Evolutionary conservation across 1,284 basidiomycete species (phyloP).

Genomic region (Lignosus rhinocerotis): DNA sequence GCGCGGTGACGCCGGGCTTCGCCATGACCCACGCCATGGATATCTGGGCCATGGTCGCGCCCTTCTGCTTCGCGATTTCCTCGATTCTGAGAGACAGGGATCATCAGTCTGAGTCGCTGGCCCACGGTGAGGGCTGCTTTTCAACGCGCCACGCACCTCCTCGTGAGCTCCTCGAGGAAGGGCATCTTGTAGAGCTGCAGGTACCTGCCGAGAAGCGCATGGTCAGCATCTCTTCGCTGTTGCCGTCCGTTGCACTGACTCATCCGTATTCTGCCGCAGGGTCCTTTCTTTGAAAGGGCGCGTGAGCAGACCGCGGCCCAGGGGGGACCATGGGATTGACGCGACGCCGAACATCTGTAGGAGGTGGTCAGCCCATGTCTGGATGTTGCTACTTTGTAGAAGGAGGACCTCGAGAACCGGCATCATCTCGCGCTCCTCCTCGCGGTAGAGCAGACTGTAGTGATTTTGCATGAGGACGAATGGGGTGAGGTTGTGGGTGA

Average conservation of each 20-base stretch:
- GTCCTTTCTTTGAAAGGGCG: constrained; percentile 34
- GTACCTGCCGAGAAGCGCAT: constrained; percentile 1
- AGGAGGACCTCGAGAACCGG: constrained; percentile 36
- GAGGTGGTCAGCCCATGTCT: background rate
- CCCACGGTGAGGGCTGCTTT: too few relatives aligned
- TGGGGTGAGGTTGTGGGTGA: constrained; percentile 43
- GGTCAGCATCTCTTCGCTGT: constrained; percentile 47
- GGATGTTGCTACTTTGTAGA: background rate
- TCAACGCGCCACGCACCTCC: background rate
- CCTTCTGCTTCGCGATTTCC: constrained; percentile 42
- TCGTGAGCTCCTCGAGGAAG: background rate
- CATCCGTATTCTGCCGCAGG: constrained; percentile 29
- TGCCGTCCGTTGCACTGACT: constrained; percentile 8
- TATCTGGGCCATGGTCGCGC: constrained; percentile 30
- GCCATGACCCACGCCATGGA: constrained; percentile 18
- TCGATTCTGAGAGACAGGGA: constrained; percentile 34
- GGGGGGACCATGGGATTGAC: constrained; percentile 44
- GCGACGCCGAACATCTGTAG: constrained; percentile 37
- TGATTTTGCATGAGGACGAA: constrained; percentile 60
- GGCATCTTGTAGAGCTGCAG: constrained; percentile 1
- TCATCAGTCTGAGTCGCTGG: too few relatives aligned
- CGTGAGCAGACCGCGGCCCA: constrained; percentile 39
- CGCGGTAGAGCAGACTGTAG: constrained; percentile 44
- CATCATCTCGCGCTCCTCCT: constrained; percentile 54
- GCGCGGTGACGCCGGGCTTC: constrained; percentile 44